Evolutionary conservation across 441 rosid species (phyloP).

Genomic region (Populus tomentosa): DNA sequence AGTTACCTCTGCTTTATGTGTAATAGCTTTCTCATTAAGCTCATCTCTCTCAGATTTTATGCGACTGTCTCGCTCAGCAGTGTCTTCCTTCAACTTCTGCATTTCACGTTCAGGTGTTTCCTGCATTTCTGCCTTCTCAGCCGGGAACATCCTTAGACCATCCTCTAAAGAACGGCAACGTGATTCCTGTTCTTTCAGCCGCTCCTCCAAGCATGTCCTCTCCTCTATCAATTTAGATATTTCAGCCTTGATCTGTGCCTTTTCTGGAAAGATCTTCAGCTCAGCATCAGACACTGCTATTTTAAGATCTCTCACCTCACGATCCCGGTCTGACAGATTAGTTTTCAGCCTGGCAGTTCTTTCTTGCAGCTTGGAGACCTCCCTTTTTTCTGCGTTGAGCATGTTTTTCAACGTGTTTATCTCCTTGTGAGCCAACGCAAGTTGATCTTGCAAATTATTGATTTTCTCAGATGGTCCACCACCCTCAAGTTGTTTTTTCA

Average conservation of each 20-base stretch:
- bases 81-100: conserved; percentile 32
- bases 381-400: conserved; percentile 51
- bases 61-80: conserved; percentile 27
- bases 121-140: conserved; percentile 43
- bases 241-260: conserved; percentile 63
- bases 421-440: conserved; percentile 52
- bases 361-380: conserved; percentile 65
- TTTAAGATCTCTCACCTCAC: conserved; percentile 59
- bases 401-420: conserved; percentile 38
- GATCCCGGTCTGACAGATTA: conserved; percentile 72
- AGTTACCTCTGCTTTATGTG: conserved; percentile 35
- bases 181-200: conserved; percentile 68
- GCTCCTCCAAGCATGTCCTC: conserved; percentile 33
- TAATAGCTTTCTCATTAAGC: conserved; percentile 18
- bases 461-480: conserved; percentile 34
- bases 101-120: conserved; percentile 37
- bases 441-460: conserved; percentile 44
- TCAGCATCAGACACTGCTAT: conserved; percentile 77
- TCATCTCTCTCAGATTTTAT: conserved; percentile 34
- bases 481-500: conserved; percentile 43
- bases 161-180: conserved; percentile 64
- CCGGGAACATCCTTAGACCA: conserved; percentile 48
- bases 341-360: conserved; percentile 58
- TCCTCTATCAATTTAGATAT: conserved; percentile 57
- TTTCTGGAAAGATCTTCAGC: conserved; percentile 75